Evolutionary conservation across 2,329 filamentous ascomycete species (phyloP).

Genomic region (Orbilia brochopaga): DNA sequence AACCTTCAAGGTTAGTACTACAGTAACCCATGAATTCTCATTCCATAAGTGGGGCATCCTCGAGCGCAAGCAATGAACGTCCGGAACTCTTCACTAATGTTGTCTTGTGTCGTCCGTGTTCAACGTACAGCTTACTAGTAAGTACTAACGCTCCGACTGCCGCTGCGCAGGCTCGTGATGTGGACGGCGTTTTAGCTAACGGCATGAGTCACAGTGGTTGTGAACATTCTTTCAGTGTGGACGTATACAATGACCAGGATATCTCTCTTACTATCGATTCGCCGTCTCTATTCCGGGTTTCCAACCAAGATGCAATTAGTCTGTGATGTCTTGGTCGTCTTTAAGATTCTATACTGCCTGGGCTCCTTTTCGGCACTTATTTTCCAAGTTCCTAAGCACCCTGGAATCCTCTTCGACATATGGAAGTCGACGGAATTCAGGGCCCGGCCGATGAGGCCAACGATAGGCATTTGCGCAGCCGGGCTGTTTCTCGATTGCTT

Average conservation of each 20-base stretch:
- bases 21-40: background rate
- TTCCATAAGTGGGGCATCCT: no score
- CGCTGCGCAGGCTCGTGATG: no score
- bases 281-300: conserved; percentile 42
- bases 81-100: no score
- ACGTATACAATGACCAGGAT: conserved; percentile 44
- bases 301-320: conserved; percentile 39
- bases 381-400: conserved; percentile 38
- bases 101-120: no score
- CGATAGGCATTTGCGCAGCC: conserved; percentile 37
- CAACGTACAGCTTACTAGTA: conserved; percentile 33
- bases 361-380: conserved; percentile 33
- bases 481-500: conserved; percentile 34
- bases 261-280: conserved; percentile 38
- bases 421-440: conserved; percentile 37
- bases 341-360: conserved; percentile 37
- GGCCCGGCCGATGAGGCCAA: conserved; percentile 36
- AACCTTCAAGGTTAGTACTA: conserved; percentile 30
- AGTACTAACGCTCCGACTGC: background rate
- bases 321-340: conserved; percentile 38
- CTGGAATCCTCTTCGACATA: conserved; percentile 45
- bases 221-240: conserved; percentile 41
- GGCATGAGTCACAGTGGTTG: conserved; percentile 21
- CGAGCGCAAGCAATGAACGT: no score
- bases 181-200: conserved; percentile 2